Evolutionary conservation across 768 basidiomycete genomes (phyloP), one percentile per base, ranked within the genome.

Genomic region (Suillus weaverae): DNA sequence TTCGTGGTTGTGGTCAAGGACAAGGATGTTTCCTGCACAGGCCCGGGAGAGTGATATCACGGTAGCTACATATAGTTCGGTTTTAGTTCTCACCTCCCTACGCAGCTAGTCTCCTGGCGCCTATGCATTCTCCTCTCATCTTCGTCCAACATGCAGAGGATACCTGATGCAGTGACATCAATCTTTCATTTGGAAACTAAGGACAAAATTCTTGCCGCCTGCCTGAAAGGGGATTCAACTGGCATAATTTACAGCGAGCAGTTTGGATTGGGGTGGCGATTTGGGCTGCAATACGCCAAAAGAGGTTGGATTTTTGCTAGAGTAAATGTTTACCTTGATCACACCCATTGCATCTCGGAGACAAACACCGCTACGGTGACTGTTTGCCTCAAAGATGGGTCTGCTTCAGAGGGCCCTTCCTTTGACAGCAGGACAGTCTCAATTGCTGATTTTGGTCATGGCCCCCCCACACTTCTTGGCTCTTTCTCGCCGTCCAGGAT

Each of bases 241-340:
- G 20, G 20, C 3, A 64, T 59, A 39, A 56, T 67, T 51, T 74
- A 74, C 72, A 68, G 70, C 64, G 69, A 70, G 16, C 39, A 56
- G 11, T 76, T 74, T 59, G 74, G 73, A 2, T 5, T 74, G 11
- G 73, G 73, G 4, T 74, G 72, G 74, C 72, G 73, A 3, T 61
- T 74, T 4, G 73, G 73, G 8, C 57, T 74, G 39, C 50, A 74
- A 1, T 67, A 63, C 71, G 68, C 63, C 5, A 39, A 33, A 0
- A 20, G 54, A 35, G 72, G 57, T 41, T 72, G 74, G 70, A 11
- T 11, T 13, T 72, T 74, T 55, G 53, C 70, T 39, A 72, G 64
- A 55, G 62, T 76, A 55, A 64, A 65, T 36, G 5, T 76, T 32
- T 63, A 71, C 50, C 72, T 74, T n/a, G 72, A 76, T n/a, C 72